These are phyloP conservation scores for Warburgia ugandensis DNA, from an alignment of 164 flowering plant genomes.

Conservation along the genomic window DNA sequence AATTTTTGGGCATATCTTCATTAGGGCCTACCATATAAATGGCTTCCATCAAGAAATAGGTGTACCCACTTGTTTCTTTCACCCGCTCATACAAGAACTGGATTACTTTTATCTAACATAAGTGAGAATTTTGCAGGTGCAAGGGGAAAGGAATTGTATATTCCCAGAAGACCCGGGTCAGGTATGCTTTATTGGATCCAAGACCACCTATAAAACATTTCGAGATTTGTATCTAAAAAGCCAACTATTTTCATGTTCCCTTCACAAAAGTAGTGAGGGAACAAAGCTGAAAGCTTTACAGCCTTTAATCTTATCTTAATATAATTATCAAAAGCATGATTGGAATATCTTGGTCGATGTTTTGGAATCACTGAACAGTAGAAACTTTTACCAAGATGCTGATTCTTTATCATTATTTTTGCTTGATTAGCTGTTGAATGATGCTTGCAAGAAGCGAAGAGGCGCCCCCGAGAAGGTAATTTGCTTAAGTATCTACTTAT, in stretches of 20 bases:
- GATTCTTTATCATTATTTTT: conserved; percentile 8
- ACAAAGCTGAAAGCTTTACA: conserved; percentile 30
- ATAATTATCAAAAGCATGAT: conserved; percentile 10
- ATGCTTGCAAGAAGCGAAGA: conserved; percentile 54
- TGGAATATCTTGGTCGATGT: conserved; percentile 4
- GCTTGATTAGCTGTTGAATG: conserved; percentile 49
- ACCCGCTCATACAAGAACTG: too few relatives aligned
- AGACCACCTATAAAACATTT: conserved; percentile 26
- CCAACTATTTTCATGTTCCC: not conserved
- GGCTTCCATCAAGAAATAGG: too few relatives aligned
- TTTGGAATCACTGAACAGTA: conserved; percentile 7
- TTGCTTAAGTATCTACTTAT: not conserved
- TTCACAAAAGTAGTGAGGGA: conserved; percentile 12
- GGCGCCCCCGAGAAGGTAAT: conserved; percentile 41
- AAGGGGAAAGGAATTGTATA: conserved; percentile 62
- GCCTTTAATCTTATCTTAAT: conserved; percentile 1
- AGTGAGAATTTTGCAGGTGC: conserved; percentile 33
- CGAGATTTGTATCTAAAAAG: not conserved
- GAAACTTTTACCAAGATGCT: not conserved
- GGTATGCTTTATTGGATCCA: conserved; percentile 75
- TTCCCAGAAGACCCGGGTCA: conserved; percentile 93
- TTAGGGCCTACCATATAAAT: too few relatives aligned
- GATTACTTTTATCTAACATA: too few relatives aligned
- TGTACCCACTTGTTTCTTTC: too few relatives aligned
- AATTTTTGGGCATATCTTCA: too few relatives aligned